Evolutionary conservation across 2,329 filamentous ascomycete species (phyloP).

Genomic region (Diaporthe ampelina): DNA sequence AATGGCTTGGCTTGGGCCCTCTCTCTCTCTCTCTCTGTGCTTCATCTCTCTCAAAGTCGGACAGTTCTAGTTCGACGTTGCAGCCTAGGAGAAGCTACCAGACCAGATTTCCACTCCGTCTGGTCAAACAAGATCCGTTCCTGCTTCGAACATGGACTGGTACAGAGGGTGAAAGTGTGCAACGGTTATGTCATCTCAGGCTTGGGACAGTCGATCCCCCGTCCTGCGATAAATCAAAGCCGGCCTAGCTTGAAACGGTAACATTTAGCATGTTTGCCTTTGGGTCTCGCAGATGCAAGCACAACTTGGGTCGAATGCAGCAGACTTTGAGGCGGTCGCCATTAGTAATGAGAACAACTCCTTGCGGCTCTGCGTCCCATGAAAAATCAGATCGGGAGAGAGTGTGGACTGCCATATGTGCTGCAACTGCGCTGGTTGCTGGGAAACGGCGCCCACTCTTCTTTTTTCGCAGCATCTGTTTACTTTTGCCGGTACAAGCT

Average conservation of each 20-base stretch:
- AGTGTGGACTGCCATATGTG: background rate
- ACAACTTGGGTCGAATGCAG: background rate
- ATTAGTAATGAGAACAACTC: background rate
- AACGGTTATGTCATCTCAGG: background rate
- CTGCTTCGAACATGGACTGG: background rate
- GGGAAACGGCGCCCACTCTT: conserved; percentile 25
- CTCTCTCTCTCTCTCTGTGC: background rate
- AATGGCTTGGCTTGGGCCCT: background rate
- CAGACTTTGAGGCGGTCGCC: background rate
- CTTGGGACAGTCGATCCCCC: background rate
- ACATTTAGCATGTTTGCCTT: background rate
- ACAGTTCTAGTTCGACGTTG: background rate
- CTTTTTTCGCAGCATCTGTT: conserved; percentile 3
- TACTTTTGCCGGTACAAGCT: conserved; percentile 21
- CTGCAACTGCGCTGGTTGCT: conserved; percentile 19
- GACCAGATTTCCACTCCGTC: no score
- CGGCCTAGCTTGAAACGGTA: conserved; percentile 27
- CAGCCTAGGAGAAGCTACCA: no score
- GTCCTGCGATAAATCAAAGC: conserved; percentile 7
- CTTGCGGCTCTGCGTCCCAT: background rate
- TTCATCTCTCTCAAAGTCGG: background rate
- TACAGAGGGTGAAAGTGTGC: background rate
- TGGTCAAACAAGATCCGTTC: background rate
- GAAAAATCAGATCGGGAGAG: background rate
- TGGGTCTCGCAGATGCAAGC: background rate